Evolutionary conservation across 2,329 filamentous ascomycete species (phyloP).

Genomic region (Arthroderma sp.): DNA sequence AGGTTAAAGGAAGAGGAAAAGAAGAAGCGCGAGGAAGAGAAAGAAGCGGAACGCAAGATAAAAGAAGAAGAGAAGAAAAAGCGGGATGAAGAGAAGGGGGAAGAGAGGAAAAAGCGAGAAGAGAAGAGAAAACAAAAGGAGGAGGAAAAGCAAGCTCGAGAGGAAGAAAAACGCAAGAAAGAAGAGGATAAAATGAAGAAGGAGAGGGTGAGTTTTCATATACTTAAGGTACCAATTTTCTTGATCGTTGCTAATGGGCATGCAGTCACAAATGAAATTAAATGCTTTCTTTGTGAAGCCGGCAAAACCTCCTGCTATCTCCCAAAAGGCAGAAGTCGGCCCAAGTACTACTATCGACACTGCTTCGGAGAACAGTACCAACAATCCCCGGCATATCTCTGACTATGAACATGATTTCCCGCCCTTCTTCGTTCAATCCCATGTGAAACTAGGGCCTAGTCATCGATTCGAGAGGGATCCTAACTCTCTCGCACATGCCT

Average conservation of each 20-base stretch:
- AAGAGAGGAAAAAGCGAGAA: constrained; percentile 35
- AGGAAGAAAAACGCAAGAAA: constrained; percentile 19
- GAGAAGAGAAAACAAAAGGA: constrained; percentile 33
- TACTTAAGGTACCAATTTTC: constrained; percentile 13
- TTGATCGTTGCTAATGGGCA: constrained; percentile 13
- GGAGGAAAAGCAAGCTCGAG: constrained; percentile 19
- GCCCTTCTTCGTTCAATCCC: constrained; percentile 64
- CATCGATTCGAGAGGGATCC: constrained; percentile 45
- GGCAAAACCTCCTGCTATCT: constrained; percentile 11
- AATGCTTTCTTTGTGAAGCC: constrained; percentile 39
- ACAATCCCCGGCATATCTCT: constrained; percentile 21
- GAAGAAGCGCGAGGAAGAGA: constrained; percentile 31
- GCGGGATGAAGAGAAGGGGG: constrained; percentile 31
- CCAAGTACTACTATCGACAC: constrained; percentile 8
- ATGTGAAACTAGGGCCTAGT: constrained; percentile 54
- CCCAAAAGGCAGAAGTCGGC: constrained; percentile 1
- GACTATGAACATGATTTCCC: constrained; percentile 62
- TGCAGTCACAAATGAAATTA: constrained; percentile 37
- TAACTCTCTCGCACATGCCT: constrained; percentile 42
- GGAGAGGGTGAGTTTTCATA: constrained; percentile 26
- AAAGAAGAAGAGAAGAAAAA: constrained; percentile 34
- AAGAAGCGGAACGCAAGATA: constrained; percentile 32
- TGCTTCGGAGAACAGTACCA: constrained; percentile 12
- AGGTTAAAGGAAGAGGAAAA: constrained; percentile 37
- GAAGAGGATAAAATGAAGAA: constrained; percentile 31